These are phyloP conservation scores for Cotoneaster glaucophyllus DNA, from an alignment of 306 rosid genomes.

Conservation along the genomic window DNA sequence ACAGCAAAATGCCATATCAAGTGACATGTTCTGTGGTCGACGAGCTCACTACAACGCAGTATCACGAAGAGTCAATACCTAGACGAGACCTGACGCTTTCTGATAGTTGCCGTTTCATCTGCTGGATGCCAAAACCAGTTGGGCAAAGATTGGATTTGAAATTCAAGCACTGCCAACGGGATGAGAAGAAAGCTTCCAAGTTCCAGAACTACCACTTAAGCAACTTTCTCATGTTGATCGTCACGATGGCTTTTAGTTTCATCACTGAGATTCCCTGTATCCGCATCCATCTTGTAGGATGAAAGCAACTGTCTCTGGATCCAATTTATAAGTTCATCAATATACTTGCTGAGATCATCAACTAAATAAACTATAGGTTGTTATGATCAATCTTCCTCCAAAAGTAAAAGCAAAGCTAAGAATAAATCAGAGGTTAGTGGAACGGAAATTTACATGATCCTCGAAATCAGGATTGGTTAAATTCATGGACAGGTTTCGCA, in stretches of 20 bases:
- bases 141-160: background rate
- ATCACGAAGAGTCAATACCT: background rate
- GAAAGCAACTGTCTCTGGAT: constrained; percentile 71
- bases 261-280: constrained; percentile 20
- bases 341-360: background rate
- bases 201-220: constrained; percentile 17
- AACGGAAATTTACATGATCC: constrained; percentile 68
- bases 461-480: constrained; percentile 82
- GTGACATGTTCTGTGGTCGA: background rate
- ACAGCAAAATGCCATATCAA: constrained; percentile 2
- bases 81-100: constrained; percentile 12
- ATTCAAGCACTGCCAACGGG: background rate
- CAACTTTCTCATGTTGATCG: constrained; percentile 28
- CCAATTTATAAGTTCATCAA: background rate
- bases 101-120: background rate
- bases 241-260: constrained; percentile 15
- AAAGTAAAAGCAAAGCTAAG: background rate
- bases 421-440: background rate
- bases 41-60: background rate
- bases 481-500: constrained; percentile 91
- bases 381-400: background rate
- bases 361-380: background rate
- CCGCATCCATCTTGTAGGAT: constrained; percentile 44
- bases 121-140: background rate
- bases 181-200: background rate